Base-by-base conservation (phyloP, 2,329 filamentous ascomycete species). In the Xylaria sp. region DNA sequence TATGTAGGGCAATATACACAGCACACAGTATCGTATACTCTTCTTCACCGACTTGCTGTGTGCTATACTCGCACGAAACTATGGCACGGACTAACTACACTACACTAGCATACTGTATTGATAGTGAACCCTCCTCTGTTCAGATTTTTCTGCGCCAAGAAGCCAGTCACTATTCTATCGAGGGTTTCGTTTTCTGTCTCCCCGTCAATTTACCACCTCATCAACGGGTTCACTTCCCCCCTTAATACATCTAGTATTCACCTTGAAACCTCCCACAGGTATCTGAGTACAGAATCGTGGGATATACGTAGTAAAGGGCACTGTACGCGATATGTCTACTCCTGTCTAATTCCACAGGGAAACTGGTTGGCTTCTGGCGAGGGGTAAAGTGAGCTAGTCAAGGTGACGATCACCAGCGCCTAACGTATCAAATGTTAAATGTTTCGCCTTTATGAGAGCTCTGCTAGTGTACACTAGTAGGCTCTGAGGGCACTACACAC, bases 91-190 rank as follows among this genome's bases (percentile, higher is more conserved):
- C 16, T 25, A 48, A 16, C 29, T 57, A 66, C 8, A 65, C 50
- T n/a, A 12, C 21, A 23, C n/a, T n/a, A n/a, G n/a, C n/a, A n/a
- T n/a, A n/a, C n/a, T n/a, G n/a, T n/a, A n/a, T n/a, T 57, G 25
- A 74, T 75, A 69, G 72, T 68, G 64, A 25, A 29, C 60, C 13
- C 27, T 48, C 27, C 27, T 12, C 50, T 10, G 51, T 48, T 48
- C 48, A 64, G 23, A 48, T 16, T 58, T 37, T 62, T 62, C 42
- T 40, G 25, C 57, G 67, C 63, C 67, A 72, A 66, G 62, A 27
- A n/a, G 21, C 40, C 25, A 59, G 40, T 61, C 42, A 48, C 23
- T 35, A 55, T 48, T 29, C 48, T 40, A 54, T 53, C 29, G 25
- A 42, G 21, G 32, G 65, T 53, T 35, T 42, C 35, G 21, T 57